These are phyloP conservation scores for Thraustochytrium sp. DNA, from an alignment of 352 stramenopile species.

Conservation along the genomic window DNA sequence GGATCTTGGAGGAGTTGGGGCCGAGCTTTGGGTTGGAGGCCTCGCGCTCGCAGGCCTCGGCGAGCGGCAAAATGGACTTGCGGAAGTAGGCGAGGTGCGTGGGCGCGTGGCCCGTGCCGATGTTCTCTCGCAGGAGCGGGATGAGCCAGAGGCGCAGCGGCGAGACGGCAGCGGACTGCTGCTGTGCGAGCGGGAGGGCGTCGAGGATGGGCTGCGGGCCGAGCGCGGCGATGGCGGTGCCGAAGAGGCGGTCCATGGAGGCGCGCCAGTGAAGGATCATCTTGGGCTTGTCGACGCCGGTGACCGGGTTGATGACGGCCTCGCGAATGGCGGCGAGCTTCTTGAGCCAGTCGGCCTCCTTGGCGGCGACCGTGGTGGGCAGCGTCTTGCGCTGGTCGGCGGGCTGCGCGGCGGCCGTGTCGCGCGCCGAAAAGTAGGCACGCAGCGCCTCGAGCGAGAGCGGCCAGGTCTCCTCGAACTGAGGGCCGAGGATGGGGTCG, in stretches of 20 bases:
- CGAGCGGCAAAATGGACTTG: background rate
- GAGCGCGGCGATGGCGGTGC: background rate
- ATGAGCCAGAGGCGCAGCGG: slow-evolving; percentile 3
- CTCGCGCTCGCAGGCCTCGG: background rate
- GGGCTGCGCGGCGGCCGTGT: background rate
- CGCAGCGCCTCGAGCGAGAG: slow-evolving; percentile 2
- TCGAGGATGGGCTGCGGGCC: background rate
- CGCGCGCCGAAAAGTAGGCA: background rate
- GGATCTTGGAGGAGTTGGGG: background rate
- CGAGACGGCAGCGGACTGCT: background rate
- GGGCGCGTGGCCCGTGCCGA: background rate
- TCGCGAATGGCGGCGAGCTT: slow-evolving; percentile 18
- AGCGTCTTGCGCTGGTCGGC: background rate
- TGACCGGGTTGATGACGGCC: slow-evolving; percentile 31
- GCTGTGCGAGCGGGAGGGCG: background rate
- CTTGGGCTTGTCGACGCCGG: slow-evolving; percentile 13
- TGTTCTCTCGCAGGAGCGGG: slow-evolving; percentile 7
- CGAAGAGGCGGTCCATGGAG: slow-evolving; percentile 20
- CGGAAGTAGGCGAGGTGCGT: slow-evolving; percentile 3
- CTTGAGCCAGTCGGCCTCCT: background rate
- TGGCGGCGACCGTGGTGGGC: background rate
- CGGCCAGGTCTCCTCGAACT: slow-evolving; percentile 26
- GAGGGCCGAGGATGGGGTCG: background rate
- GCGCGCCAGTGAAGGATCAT: background rate
- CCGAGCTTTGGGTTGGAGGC: background rate